Base-by-base conservation (phyloP, 2,329 filamentous ascomycete genomes). In the Hymenotorrendiella dingleyae region DNA sequence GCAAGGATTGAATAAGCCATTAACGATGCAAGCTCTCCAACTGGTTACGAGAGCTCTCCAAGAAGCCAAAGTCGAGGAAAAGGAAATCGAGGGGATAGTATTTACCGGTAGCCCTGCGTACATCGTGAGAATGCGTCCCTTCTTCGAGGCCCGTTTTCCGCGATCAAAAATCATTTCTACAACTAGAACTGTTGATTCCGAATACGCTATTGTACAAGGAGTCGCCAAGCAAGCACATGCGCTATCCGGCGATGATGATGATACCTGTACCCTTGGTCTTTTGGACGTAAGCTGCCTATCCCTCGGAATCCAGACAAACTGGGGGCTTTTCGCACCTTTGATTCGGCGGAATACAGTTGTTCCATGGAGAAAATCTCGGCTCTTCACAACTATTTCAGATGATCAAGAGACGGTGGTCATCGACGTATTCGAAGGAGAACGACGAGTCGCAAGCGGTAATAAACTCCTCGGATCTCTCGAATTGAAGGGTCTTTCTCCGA, bases 371-470 rank as follows among this genome's bases (percentile, higher is more conserved):
- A 49, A 42, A 27, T 3, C 7, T 3, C 3, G 32, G 2, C 9
- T 30, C 11, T 82, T 83, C 66, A 82, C 79, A 48, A 84, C 79
- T 7, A 71, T 76, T 19, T 67, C 66, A 22, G 60, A 66, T 42
- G 56, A 59, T 59, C 74, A 79, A 59, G 70, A 70, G 46, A 80
- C 76, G 26, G 76, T 82, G 9, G 74, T 80, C 57, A 82, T 84
- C 66, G 76, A 75, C 17, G 74, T 82, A 14, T 83, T 67, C 69
- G 79, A 84, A 67, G 80, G 81, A 64, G 80, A 84, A 65, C 76
- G 82, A 62, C 78, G 79, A 43, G 80, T 84, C 66, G 84, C 81
- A 61, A 76, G 79, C 54, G 78, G 84, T 64, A 85, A 85, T 69
- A 84, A 77, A 46, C 80, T 75, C 24, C 71, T 84, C 4, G 82